Evolutionary conservation across 306 rosid species (phyloP).

Genomic region (Notholithocarpus densiflorus): DNA sequence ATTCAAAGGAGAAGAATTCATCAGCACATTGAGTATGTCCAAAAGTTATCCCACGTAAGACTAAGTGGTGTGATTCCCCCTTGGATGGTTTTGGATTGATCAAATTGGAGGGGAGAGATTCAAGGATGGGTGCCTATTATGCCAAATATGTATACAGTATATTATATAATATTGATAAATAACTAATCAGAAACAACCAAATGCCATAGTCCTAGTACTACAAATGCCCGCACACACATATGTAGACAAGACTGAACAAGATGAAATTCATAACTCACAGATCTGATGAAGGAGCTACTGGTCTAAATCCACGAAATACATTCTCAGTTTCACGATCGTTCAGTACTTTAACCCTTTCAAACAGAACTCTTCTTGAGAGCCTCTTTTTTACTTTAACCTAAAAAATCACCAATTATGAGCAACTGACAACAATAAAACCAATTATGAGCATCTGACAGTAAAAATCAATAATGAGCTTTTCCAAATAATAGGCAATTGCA

Average conservation of each 20-base stretch:
- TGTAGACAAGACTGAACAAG: constrained; percentile 5
- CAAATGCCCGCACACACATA: background rate
- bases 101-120: background rate
- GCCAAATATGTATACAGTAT: background rate
- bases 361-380: constrained; percentile 59
- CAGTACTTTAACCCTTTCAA: constrained; percentile 59
- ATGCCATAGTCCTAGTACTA: background rate
- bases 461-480: background rate
- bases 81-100: background rate
- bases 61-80: too few species aligned
- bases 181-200: background rate
- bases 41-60: too few species aligned
- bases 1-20: too few species aligned
- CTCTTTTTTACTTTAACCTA: constrained; percentile 69
- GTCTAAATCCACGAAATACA: constrained; percentile 62
- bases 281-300: constrained; percentile 65
- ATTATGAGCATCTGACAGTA: background rate
- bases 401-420: constrained; percentile 19
- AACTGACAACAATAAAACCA: background rate
- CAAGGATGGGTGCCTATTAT: background rate
- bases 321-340: constrained; percentile 49
- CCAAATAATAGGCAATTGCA: background rate
- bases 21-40: too few species aligned
- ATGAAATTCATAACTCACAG: constrained; percentile 47
- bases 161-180: background rate